phyloP scores from a whole-genome alignment of 495 filamentous ascomycete genomes.

The Tuber umbilicatum region DNA sequence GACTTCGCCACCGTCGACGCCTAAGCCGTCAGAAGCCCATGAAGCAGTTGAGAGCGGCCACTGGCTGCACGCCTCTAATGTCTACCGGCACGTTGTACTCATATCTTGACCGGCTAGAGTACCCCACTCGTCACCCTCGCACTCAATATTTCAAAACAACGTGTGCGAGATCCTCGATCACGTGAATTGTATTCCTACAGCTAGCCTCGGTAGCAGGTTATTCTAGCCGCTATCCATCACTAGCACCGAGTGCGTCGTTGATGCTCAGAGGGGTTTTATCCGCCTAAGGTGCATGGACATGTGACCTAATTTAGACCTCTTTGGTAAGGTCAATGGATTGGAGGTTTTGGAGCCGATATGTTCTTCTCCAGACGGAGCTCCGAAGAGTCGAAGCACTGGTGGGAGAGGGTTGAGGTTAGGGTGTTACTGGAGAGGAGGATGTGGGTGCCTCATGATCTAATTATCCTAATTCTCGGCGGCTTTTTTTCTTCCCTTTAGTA shows the following conservation, averaged over 20 bases:
- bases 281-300: constrained; percentile 76
- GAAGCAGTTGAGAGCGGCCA: constrained; percentile 40
- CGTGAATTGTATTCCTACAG: constrained; percentile 65
- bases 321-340: constrained; percentile 81
- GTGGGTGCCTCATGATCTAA: constrained; percentile 54
- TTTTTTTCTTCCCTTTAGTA: constrained; percentile 9
- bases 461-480: background rate
- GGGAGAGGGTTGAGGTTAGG: constrained; percentile 39
- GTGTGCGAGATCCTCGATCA: constrained; percentile 75
- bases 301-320: constrained; percentile 78
- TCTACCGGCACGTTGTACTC: constrained; percentile 81
- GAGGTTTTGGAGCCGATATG: constrained; percentile 82
- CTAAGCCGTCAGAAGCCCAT: constrained; percentile 39
- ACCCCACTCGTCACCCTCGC: constrained; percentile 66
- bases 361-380: constrained; percentile 43
- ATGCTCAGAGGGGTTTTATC: constrained; percentile 69
- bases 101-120: constrained; percentile 82
- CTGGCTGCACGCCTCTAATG: constrained; percentile 57
- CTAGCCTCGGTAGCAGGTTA: constrained; percentile 70
- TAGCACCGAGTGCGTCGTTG: constrained; percentile 82
- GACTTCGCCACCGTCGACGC: constrained; percentile 24
- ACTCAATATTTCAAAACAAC: constrained; percentile 75
- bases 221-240: constrained; percentile 92
- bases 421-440: constrained; percentile 56
- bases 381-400: constrained; percentile 27